Evolutionary conservation across 2,329 filamentous ascomycete genomes (phyloP).

Genomic region (Botryotinia calthae): DNA sequence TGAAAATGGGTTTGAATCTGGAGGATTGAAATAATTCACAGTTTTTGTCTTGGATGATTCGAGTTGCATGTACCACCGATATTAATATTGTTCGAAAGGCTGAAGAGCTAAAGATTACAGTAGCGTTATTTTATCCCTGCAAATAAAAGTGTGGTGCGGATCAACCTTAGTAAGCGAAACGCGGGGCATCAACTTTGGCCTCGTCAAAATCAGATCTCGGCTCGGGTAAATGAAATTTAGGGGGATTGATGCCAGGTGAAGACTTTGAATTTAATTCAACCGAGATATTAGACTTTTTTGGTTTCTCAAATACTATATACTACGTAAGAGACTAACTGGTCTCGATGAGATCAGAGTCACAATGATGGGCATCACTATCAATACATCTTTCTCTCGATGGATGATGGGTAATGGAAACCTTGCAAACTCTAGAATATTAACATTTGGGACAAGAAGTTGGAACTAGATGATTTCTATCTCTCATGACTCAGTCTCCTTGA

Average conservation of each 20-base stretch:
- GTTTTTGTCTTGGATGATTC: not conserved
- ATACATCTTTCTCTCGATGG: not conserved
- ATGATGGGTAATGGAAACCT: not conserved
- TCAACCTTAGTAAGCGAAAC: not conserved
- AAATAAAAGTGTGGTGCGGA: not conserved
- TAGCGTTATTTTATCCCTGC: constrained; percentile 19
- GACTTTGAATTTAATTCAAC: not conserved
- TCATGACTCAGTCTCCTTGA: no score
- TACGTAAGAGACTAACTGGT: not conserved
- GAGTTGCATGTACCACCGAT: not conserved
- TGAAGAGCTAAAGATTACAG: constrained; percentile 15
- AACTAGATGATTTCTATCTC: not conserved
- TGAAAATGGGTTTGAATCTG: not conserved
- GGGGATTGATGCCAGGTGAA: not conserved
- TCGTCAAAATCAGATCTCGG: constrained; percentile 6
- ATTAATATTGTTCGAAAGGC: constrained; percentile 10
- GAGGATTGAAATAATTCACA: not conserved
- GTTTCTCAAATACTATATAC: not conserved
- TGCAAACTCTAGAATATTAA: not conserved
- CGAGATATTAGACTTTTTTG: not conserved
- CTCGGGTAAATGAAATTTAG: not conserved
- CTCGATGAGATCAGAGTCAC: not conserved
- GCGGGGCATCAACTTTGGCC: constrained; percentile 1
- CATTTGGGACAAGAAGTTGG: not conserved
- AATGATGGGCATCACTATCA: not conserved